Percentiles rank a stretch among this genome's conserved stretches.
Evolutionary conservation across 2,329 filamentous ascomycete species (phyloP).

Genomic region (Huntiella omanensis): DNA sequence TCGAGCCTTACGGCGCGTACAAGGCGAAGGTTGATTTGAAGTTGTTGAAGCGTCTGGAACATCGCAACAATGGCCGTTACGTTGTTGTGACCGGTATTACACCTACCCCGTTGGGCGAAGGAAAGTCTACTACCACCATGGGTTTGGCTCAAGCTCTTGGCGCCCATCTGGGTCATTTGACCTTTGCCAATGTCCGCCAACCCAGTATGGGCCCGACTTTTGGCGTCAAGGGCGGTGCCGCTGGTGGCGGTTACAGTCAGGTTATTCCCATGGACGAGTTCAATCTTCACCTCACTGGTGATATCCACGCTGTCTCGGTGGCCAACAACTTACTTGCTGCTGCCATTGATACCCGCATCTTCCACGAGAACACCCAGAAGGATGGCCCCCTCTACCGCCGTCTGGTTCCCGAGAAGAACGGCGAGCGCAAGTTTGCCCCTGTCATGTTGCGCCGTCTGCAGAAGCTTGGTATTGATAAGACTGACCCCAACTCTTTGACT

Average conservation of each 20-base stretch:
- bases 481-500: slow-evolving; percentile 75
- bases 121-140: slow-evolving; percentile 96
- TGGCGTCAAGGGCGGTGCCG: slow-evolving; percentile 95
- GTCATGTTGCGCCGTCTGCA: slow-evolving; percentile 86
- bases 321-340: slow-evolving; percentile 95
- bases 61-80: slow-evolving; percentile 78
- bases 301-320: slow-evolving; percentile 92
- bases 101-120: slow-evolving; percentile 87
- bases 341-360: slow-evolving; percentile 93
- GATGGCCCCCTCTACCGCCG: slow-evolving; percentile 74
- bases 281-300: slow-evolving; percentile 91
- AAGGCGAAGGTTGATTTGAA: slow-evolving; percentile 88
- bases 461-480: slow-evolving; percentile 93
- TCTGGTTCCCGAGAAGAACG: slow-evolving; percentile 77
- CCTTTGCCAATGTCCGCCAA: slow-evolving; percentile 92
- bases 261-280: slow-evolving; percentile 99
- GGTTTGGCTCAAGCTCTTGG: slow-evolving; percentile 84
- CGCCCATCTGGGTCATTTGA: slow-evolving; percentile 68
- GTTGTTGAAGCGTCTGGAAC: slow-evolving; percentile 64
- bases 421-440: slow-evolving; percentile 67
- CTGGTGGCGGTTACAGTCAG: slow-evolving; percentile 93
- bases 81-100: slow-evolving; percentile 91
- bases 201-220: slow-evolving; percentile 96
- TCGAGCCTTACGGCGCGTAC: slow-evolving; percentile 86
- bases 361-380: slow-evolving; percentile 92